These are phyloP conservation scores for Stevia rebaudiana DNA, from an alignment of 140 eudicot species.

Conservation along the genomic window DNA sequence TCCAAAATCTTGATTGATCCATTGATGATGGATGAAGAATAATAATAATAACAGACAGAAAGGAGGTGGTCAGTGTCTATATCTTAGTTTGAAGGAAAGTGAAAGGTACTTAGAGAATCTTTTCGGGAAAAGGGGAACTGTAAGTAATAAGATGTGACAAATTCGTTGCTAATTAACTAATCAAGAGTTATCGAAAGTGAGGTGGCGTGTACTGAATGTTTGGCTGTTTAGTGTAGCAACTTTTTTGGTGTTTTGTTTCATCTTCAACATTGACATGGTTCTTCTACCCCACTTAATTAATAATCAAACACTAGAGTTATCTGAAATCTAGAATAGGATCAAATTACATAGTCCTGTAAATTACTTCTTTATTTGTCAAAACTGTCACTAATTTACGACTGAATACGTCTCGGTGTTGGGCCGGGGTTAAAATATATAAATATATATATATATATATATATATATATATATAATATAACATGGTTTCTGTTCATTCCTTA, in stretches of 20 bases:
- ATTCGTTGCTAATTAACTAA: conserved; percentile 32
- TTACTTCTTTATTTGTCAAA: not conserved
- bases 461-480: not conserved
- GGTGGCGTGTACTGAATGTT: conserved; percentile 44
- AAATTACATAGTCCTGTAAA: not conserved
- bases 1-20: conserved; percentile 68
- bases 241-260: conserved; percentile 51
- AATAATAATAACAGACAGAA: conserved; percentile 11
- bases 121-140: conserved; percentile 28
- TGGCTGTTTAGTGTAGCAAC: conserved; percentile 54
- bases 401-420: not conserved
- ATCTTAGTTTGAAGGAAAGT: conserved; percentile 37
- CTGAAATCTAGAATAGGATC: not conserved
- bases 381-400: not conserved
- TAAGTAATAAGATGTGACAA: conserved; percentile 37
- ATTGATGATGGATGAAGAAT: conserved; percentile 7
- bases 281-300: conserved; percentile 17
- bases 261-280: conserved; percentile 26
- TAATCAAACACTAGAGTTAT: conserved; percentile 13
- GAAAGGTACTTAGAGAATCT: conserved; percentile 39
- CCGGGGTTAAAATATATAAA: not conserved
- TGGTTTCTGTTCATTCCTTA: conserved; percentile 35
- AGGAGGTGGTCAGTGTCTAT: conserved; percentile 18
- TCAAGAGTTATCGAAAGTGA: conserved; percentile 35
- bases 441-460: no score